A percentile compares a stretch with the other conserved stretches of the same genome.
Evolutionary conservation across 768 basidiomycete species (phyloP).

Genomic region (Peribolospora baueri): DNA sequence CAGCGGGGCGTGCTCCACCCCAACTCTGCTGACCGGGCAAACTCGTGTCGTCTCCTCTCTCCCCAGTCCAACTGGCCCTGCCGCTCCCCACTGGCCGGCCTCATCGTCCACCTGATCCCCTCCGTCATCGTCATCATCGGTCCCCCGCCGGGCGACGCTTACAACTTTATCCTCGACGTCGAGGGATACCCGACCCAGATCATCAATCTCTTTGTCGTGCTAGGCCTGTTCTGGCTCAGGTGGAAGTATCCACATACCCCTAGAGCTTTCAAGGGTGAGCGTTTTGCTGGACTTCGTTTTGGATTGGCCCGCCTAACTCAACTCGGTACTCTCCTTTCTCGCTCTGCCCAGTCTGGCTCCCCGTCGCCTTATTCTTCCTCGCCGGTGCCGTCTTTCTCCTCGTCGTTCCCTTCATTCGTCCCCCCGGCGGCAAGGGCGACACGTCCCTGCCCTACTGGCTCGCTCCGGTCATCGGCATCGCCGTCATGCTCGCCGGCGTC

Average conservation of each 20-base stretch:
- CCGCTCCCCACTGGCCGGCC: constrained; percentile 32
- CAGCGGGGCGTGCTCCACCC: constrained; percentile 1
- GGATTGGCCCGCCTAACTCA: background rate
- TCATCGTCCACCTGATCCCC: constrained; percentile 33
- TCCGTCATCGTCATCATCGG: constrained; percentile 17
- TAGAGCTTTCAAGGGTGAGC: constrained; percentile 29
- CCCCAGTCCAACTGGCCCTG: constrained; percentile 34
- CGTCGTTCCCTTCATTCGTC: constrained; percentile 32
- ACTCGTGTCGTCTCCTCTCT: background rate
- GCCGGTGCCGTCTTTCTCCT: constrained; percentile 30
- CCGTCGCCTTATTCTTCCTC: constrained; percentile 33
- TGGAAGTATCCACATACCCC: constrained; percentile 20
- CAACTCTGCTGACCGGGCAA: background rate
- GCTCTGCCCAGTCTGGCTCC: constrained; percentile 27
- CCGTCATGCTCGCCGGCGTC: constrained; percentile 26
- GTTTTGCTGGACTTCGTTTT: background rate
- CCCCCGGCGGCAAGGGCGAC: constrained; percentile 32
- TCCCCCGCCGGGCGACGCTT: constrained; percentile 14
- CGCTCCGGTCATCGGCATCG: constrained; percentile 10
- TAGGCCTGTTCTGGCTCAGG: constrained; percentile 6
- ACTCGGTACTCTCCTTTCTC: background rate
- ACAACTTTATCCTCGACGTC: constrained; percentile 38
- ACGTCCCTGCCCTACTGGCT: constrained; percentile 25
- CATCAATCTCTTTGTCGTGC: constrained; percentile 32
- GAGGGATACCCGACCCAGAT: constrained; percentile 32